Conservation (phyloP, 371 early-diverging fungal species). For the Batkoa obscura region DNA sequence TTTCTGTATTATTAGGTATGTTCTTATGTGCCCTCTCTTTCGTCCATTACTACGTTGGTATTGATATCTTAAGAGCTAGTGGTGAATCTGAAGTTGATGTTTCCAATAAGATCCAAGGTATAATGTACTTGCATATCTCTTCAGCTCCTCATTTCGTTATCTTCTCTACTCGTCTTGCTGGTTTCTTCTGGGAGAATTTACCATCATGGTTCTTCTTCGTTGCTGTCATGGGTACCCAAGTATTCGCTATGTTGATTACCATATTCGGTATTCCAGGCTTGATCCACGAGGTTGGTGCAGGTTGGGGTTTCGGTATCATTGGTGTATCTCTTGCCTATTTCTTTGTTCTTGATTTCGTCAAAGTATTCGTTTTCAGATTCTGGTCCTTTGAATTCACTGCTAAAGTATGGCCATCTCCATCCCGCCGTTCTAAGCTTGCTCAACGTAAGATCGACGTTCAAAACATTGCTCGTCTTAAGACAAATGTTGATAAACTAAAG, state of each 20-base stretch:
- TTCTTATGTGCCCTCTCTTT: constrained; percentile 45
- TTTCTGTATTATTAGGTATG: constrained; percentile 42
- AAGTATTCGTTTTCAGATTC: constrained; percentile 39
- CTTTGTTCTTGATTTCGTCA: constrained; percentile 55
- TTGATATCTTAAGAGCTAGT: constrained; percentile 12
- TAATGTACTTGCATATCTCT: constrained; percentile 74
- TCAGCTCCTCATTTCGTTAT: constrained; percentile 89
- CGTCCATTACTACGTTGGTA: constrained; percentile 46
- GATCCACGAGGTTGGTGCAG: constrained; percentile 25
- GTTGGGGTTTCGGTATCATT: constrained; percentile 27
- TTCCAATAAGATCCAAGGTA: constrained; percentile 27
- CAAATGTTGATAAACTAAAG: not conserved
- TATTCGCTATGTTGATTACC: constrained; percentile 74
- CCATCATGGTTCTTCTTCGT: constrained; percentile 60
- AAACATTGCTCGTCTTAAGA: not conserved
- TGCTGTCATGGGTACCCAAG: constrained; percentile 75
- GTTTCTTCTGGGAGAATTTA: constrained; percentile 70
- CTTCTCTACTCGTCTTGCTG: constrained; percentile 82
- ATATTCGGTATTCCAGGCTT: constrained; percentile 44
- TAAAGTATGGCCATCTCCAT: constrained; percentile 37
- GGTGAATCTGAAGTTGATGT: not conserved
- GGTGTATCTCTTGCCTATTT: constrained; percentile 34
- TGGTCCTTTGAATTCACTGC: constrained; percentile 61
- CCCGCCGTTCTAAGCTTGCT: constrained; percentile 28
- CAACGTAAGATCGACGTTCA: not conserved